These are phyloP conservation scores for Penicillium sp. DNA, from an alignment of 2,329 filamentous ascomycete species.

Conservation along the genomic window DNA sequence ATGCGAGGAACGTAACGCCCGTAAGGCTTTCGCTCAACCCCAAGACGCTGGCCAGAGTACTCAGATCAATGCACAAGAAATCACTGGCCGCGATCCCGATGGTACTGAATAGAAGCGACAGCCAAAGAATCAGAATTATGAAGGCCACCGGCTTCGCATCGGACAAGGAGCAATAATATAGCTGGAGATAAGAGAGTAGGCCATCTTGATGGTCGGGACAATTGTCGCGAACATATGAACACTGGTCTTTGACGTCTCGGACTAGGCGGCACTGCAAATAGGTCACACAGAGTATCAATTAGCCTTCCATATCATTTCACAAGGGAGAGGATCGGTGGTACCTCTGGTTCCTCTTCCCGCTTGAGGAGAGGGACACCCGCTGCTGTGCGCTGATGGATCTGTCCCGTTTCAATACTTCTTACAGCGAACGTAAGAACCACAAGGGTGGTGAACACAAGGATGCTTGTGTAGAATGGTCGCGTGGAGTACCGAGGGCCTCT, in stretches of 20 bases:
- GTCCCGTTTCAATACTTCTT: constrained; percentile 8
- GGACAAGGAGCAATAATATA: constrained; percentile 83
- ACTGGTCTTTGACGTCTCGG: constrained; percentile 74
- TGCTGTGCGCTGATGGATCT: constrained; percentile 2
- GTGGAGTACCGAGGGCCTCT: constrained; percentile 39
- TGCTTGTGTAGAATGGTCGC: constrained; percentile 47
- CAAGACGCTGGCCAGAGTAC: constrained; percentile 82
- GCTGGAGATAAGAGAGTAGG: constrained; percentile 77
- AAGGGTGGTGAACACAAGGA: constrained; percentile 39
- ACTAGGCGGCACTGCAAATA: constrained; percentile 69
- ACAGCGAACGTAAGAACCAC: constrained; percentile 30
- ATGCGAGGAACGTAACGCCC: constrained; percentile 92
- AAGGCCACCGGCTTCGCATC: constrained; percentile 75
- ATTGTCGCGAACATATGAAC: constrained; percentile 76
- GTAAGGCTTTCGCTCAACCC: constrained; percentile 95
- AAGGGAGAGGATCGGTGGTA: constrained; percentile 15
- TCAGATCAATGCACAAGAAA: constrained; percentile 96
- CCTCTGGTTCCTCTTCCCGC: constrained; percentile 27
- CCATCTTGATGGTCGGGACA: constrained; percentile 89
- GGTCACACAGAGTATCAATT: constrained; percentile 15
- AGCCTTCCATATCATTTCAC: constrained; percentile 10
- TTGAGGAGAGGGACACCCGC: constrained; percentile 13
- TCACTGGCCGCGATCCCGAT: constrained; percentile 97
- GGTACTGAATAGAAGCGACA: constrained; percentile 87
- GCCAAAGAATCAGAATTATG: constrained; percentile 72